phyloP scores from a whole-genome alignment of 352 stramenopile species.

The Phytophthora ohioensis region DNA sequence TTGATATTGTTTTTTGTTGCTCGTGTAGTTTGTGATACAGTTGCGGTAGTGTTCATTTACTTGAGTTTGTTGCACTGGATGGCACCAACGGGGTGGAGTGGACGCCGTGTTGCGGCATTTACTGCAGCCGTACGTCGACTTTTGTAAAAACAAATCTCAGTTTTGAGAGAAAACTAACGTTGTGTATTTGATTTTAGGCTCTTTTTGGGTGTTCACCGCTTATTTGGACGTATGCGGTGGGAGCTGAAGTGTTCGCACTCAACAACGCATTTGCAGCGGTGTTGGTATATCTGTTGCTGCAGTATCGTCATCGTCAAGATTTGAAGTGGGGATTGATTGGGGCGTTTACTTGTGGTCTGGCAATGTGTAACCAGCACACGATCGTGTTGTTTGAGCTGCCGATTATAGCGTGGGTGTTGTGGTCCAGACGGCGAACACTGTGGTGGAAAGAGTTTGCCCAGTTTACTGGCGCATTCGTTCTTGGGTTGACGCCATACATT shows the following conservation, averaged over 20 bases:
- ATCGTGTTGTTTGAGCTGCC: constrained; percentile 93
- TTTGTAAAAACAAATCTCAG: not conserved
- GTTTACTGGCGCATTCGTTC: constrained; percentile 66
- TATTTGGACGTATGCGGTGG: constrained; percentile 95
- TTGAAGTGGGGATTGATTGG: constrained; percentile 52
- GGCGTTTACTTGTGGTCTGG: constrained; percentile 91
- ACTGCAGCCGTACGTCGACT: constrained; percentile 56
- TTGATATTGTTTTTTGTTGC: constrained; percentile 2
- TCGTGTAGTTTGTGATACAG: constrained; percentile 62
- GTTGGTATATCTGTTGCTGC: constrained; percentile 76
- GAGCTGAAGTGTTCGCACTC: constrained; percentile 96
- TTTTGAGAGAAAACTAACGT: not conserved
- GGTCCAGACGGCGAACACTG: constrained; percentile 43
- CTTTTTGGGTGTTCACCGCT: constrained; percentile 94
- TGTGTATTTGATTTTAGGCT: constrained; percentile 33
- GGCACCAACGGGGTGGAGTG: constrained; percentile 14
- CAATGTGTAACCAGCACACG: constrained; percentile 97
- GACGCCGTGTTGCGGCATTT: constrained; percentile 51
- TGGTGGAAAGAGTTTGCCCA: constrained; percentile 49
- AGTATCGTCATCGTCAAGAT: constrained; percentile 46
- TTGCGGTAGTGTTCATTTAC: constrained; percentile 66
- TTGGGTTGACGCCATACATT: constrained; percentile 86
- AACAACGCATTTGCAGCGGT: constrained; percentile 94
- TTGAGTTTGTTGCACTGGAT: constrained; percentile 62
- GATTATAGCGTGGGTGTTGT: constrained; percentile 85